phyloP scores from a whole-genome alignment of 495 filamentous ascomycete genomes.

The Penicillium goetzii region DNA sequence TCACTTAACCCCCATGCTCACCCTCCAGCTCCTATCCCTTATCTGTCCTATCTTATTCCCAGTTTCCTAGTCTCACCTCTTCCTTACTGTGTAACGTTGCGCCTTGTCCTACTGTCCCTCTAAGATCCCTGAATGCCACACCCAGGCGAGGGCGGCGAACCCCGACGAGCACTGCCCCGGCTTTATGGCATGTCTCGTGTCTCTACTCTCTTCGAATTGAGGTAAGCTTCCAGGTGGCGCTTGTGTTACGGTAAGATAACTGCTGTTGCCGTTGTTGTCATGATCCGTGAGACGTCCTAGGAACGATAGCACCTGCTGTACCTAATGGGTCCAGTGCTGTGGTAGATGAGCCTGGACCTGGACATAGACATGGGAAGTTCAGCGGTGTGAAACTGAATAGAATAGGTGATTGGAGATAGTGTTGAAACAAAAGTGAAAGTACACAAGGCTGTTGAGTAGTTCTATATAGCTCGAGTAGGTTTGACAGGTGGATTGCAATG shows the following conservation, averaged over 20 bases:
- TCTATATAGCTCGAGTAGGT: neutral
- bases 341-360: neutral
- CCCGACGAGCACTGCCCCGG: constrained; percentile 8
- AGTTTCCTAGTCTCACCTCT: neutral
- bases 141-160: neutral
- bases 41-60: neutral
- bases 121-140: constrained; percentile 5
- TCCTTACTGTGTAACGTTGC: constrained; percentile 23
- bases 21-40: neutral
- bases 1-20: neutral
- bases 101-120: constrained; percentile 15
- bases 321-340: neutral
- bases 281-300: neutral
- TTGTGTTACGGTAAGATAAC: neutral
- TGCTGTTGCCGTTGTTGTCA: neutral
- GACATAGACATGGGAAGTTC: neutral
- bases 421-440: neutral
- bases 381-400: neutral
- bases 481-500: neutral
- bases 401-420: neutral
- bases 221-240: neutral
- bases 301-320: neutral
- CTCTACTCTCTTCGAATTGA: constrained; percentile 16
- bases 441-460: neutral
- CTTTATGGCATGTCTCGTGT: constrained; percentile 18